phyloP scores from a whole-genome alignment of 768 basidiomycete genomes.

The Leccinum aurantiacum region DNA sequence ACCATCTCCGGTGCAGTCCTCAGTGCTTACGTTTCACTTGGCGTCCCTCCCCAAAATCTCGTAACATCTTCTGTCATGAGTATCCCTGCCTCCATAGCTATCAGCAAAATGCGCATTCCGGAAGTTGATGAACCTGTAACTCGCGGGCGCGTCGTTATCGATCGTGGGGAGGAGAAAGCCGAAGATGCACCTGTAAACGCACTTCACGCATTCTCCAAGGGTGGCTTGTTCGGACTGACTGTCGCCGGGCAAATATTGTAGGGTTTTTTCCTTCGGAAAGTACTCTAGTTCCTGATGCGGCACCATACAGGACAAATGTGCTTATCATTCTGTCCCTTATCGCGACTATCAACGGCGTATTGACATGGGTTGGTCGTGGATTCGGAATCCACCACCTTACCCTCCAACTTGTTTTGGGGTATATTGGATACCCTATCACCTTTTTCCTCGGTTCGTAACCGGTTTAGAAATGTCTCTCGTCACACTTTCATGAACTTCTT shows the following conservation, averaged over 20 bases:
- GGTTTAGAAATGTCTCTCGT: background rate
- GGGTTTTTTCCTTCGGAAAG: conserved; percentile 23
- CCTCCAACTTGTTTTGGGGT: conserved; percentile 80
- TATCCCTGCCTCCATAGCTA: conserved; percentile 91
- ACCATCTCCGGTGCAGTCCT: conserved; percentile 92
- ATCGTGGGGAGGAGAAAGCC: conserved; percentile 64
- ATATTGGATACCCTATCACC: conserved; percentile 84
- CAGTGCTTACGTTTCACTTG: conserved; percentile 75
- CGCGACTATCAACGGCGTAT: conserved; percentile 75
- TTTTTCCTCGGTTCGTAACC: conserved; percentile 58
- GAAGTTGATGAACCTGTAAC: conserved; percentile 87
- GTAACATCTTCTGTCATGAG: conserved; percentile 92
- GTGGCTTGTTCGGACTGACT: conserved; percentile 79
- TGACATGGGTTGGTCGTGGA: conserved; percentile 87
- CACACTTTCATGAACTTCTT: conserved; percentile 4
- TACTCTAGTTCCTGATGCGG: conserved; percentile 9
- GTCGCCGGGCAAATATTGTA: conserved; percentile 88
- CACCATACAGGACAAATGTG: conserved; percentile 63
- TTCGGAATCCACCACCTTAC: conserved; percentile 83
- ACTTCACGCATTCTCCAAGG: conserved; percentile 85
- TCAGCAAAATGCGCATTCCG: conserved; percentile 84
- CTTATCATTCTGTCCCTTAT: conserved; percentile 83
- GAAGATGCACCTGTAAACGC: conserved; percentile 67
- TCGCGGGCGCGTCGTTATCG: conserved; percentile 75
- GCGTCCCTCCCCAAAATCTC: conserved; percentile 76